A percentile compares a stretch with the other conserved stretches of the same genome.
phyloP scores from a whole-genome alignment of 2,329 filamentous ascomycete species.

The Pseudopyrenochaeta lycopersici region DNA sequence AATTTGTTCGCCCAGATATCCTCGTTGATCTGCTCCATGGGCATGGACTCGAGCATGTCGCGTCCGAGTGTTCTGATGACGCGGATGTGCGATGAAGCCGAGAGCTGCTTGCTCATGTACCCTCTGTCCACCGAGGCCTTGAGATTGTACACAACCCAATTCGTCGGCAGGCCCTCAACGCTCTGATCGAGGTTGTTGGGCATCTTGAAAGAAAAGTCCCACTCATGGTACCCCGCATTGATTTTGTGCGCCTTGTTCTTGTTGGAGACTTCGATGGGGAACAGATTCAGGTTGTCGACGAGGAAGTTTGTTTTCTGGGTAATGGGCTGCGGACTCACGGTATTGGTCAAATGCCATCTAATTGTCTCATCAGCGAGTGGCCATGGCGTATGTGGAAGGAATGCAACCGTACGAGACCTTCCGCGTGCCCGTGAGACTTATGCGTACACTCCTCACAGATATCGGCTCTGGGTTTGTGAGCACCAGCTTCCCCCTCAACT shows the following conservation, averaged over 20 bases:
- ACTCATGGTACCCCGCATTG: slow-evolving; percentile 59
- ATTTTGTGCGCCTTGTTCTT: slow-evolving; percentile 57
- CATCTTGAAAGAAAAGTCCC: slow-evolving; percentile 60
- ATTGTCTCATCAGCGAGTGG: slow-evolving; percentile 19
- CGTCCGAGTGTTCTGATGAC: slow-evolving; percentile 59
- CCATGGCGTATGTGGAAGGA: neutral
- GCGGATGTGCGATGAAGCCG: slow-evolving; percentile 72
- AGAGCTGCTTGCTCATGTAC: slow-evolving; percentile 87
- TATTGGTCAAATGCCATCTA: slow-evolving; percentile 50
- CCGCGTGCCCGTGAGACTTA: slow-evolving; percentile 58
- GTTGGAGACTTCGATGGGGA: slow-evolving; percentile 50
- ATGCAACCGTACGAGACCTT: slow-evolving; percentile 54
- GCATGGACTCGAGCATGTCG: slow-evolving; percentile 74
- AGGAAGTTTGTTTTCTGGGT: slow-evolving; percentile 58
- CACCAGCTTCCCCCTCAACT: slow-evolving; percentile 57
- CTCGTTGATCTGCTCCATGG: slow-evolving; percentile 74
- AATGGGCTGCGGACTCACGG: slow-evolving; percentile 53
- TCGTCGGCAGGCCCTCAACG: slow-evolving; percentile 86
- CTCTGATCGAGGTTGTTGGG: slow-evolving; percentile 73
- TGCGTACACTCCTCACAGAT: slow-evolving; percentile 57
- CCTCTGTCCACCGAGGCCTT: slow-evolving; percentile 89
- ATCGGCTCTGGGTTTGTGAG: slow-evolving; percentile 58
- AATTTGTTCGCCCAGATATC: slow-evolving; percentile 99
- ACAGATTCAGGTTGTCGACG: slow-evolving; percentile 55
- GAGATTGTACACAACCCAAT: slow-evolving; percentile 87